These are phyloP conservation scores for Metschnikowia bowlesiae DNA, from an alignment of 805 yeast genomes.

Conservation along the genomic window DNA sequence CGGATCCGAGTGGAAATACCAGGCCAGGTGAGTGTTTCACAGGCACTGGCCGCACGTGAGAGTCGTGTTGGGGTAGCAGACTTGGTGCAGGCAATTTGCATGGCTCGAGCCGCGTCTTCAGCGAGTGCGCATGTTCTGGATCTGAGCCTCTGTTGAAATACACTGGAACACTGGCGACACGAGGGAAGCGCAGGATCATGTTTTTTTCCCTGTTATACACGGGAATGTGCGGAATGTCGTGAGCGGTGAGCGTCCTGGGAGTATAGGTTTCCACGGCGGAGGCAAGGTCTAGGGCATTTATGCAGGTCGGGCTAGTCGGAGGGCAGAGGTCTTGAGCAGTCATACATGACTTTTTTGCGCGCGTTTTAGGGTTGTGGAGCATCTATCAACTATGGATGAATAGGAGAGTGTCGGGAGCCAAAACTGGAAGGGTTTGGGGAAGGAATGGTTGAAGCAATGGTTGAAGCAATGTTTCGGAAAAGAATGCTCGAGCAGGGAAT, in stretches of 20 bases:
- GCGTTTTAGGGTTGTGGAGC: slow-evolving; percentile 9
- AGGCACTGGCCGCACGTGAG: background rate
- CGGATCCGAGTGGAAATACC: background rate
- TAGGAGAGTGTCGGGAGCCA: too few relatives aligned
- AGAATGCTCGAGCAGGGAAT: background rate
- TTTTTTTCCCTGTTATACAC: slow-evolving; percentile 21
- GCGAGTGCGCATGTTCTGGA: background rate
- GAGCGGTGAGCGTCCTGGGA: slow-evolving; percentile 21
- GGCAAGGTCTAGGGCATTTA: slow-evolving; percentile 22
- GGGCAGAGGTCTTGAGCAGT: slow-evolving; percentile 4
- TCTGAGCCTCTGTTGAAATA: background rate
- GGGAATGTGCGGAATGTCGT: slow-evolving; percentile 26
- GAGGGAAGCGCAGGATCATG: slow-evolving; percentile 16
- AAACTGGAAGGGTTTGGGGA: too few relatives aligned
- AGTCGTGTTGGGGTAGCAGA: background rate
- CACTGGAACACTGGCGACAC: slow-evolving; percentile 6
- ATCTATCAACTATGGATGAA: background rate
- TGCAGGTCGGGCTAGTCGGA: background rate
- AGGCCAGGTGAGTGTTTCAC: background rate
- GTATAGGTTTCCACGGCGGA: slow-evolving; percentile 25
- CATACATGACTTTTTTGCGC: background rate
- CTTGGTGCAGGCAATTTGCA: background rate
- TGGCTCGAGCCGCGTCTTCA: background rate
- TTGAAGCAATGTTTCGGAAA: background rate
- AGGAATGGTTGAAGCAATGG: too few relatives aligned